Evolutionary conservation across 2,329 filamentous ascomycete genomes (phyloP).

Genomic region (Xylariaceae sp.): DNA sequence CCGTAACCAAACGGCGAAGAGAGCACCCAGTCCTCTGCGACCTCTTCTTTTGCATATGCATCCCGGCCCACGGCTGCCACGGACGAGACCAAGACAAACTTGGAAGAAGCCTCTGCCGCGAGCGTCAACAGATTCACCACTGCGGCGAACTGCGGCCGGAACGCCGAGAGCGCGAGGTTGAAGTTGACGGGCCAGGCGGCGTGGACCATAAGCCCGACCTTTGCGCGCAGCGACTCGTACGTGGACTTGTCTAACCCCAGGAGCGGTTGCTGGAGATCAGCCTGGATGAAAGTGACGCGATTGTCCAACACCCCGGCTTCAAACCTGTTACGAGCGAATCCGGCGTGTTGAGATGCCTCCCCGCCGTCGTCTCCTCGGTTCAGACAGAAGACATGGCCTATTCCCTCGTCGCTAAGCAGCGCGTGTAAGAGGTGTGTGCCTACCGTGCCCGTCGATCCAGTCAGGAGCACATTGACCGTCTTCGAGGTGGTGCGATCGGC

Average conservation of each 20-base stretch:
- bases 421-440: conserved; percentile 20
- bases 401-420: conserved; percentile 12
- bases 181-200: conserved; percentile 26
- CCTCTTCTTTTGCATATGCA: conserved; percentile 12
- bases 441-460: conserved; percentile 25
- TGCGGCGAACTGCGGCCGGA: conserved; percentile 20
- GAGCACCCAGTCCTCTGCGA: conserved; percentile 5
- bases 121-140: conserved; percentile 20
- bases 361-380: conserved; percentile 23
- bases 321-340: conserved; percentile 6
- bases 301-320: conserved; percentile 8
- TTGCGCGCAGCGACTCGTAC: conserved; percentile 11
- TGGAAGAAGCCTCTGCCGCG: conserved; percentile 9
- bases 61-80: conserved; percentile 11
- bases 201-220: conserved; percentile 20
- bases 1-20: conserved; percentile 22
- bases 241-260: conserved; percentile 1
- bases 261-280: conserved; percentile 16
- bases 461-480: conserved; percentile 20
- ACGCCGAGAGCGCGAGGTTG: conserved; percentile 18
- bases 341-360: conserved; percentile 1
- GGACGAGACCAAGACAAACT: conserved; percentile 22
- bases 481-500: neutral
- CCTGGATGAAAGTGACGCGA: conserved; percentile 21
- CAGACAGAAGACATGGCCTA: conserved; percentile 26